These are phyloP conservation scores for Dactylella cylindrospora DNA, from an alignment of 2,329 filamentous ascomycete species.

Conservation along the genomic window DNA sequence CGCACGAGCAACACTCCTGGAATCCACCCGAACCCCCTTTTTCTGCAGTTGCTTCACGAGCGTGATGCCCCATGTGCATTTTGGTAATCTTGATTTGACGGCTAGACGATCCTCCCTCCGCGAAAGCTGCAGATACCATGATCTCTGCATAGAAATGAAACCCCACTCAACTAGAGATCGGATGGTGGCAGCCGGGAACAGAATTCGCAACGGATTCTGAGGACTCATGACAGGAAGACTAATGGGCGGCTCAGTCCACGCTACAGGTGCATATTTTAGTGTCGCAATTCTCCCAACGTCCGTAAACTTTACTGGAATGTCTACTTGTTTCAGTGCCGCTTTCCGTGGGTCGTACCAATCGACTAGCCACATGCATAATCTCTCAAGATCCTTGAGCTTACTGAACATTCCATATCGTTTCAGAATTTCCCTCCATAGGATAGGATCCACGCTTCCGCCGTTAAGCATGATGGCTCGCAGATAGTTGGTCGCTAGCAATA, in stretches of 20 bases:
- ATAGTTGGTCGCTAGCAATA: constrained; percentile 41
- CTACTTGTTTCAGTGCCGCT: constrained; percentile 12
- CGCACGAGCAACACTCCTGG: constrained; percentile 44
- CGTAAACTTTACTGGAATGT: constrained; percentile 34
- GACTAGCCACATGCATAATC: constrained; percentile 43
- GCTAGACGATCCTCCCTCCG: constrained; percentile 3
- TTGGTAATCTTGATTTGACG: constrained; percentile 18
- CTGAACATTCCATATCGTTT: constrained; percentile 47
- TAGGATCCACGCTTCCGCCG: constrained; percentile 43
- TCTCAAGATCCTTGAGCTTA: constrained; percentile 45
- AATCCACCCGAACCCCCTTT: constrained; percentile 46
- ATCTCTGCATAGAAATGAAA: constrained; percentile 44
- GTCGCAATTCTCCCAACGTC: constrained; percentile 25
- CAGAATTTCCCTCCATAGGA: constrained; percentile 47
- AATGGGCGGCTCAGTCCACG: constrained; percentile 27
- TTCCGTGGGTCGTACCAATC: constrained; percentile 47
- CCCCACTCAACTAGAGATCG: constrained; percentile 47
- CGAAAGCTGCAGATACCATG: constrained; percentile 16
- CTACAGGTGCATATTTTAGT: constrained; percentile 12
- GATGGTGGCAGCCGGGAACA: constrained; percentile 44
- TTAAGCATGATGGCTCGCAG: constrained; percentile 44
- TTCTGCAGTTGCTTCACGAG: constrained; percentile 36
- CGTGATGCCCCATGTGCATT: constrained; percentile 45
- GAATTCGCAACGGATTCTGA: constrained; percentile 43
- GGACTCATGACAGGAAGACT: constrained; percentile 19